A percentile compares a stretch with the other conserved stretches of the same genome.
These are phyloP conservation scores for Ramalina peruviana DNA, from an alignment of 495 filamentous ascomycete species.

Conservation along the genomic window DNA sequence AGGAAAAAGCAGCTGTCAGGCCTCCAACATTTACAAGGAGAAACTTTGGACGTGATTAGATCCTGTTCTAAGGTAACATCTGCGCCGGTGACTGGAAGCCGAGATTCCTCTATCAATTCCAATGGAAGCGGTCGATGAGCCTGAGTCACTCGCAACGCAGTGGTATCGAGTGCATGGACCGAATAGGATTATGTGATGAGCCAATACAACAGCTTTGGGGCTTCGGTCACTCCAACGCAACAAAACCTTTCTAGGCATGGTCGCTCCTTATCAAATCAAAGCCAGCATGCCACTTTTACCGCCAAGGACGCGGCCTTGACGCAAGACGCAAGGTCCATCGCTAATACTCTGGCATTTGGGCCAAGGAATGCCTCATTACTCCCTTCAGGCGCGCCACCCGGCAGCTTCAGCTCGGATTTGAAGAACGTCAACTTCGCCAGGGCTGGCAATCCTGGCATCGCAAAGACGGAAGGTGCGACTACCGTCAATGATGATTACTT, in stretches of 20 bases:
- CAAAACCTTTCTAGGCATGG: constrained; percentile 45
- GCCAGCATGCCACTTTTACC: constrained; percentile 25
- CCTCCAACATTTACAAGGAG: too few relatives aligned
- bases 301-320: constrained; percentile 34
- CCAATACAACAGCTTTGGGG: constrained; percentile 43
- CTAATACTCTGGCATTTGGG: constrained; percentile 44
- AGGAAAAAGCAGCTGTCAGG: too few relatives aligned
- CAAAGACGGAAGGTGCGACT: constrained; percentile 47
- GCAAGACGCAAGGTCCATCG: constrained; percentile 38
- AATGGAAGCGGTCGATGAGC: neutral
- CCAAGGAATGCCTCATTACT: constrained; percentile 51
- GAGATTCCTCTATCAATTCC: neutral
- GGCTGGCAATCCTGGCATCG: constrained; percentile 53
- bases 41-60: too few relatives aligned
- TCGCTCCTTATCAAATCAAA: constrained; percentile 34
- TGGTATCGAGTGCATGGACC: neutral
- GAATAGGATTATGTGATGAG: constrained; percentile 15
- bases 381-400: constrained; percentile 54
- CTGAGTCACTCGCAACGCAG: neutral
- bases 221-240: constrained; percentile 59
- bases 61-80: too few relatives aligned
- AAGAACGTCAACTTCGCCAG: constrained; percentile 58
- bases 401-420: constrained; percentile 85
- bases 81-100: too few relatives aligned
- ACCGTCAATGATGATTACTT: constrained; percentile 40